A percentile compares a stretch with the other conserved stretches of the same genome.
Evolutionary conservation across 2,329 filamentous ascomycete genomes (phyloP).

Genomic region (Cercospora sesami): DNA sequence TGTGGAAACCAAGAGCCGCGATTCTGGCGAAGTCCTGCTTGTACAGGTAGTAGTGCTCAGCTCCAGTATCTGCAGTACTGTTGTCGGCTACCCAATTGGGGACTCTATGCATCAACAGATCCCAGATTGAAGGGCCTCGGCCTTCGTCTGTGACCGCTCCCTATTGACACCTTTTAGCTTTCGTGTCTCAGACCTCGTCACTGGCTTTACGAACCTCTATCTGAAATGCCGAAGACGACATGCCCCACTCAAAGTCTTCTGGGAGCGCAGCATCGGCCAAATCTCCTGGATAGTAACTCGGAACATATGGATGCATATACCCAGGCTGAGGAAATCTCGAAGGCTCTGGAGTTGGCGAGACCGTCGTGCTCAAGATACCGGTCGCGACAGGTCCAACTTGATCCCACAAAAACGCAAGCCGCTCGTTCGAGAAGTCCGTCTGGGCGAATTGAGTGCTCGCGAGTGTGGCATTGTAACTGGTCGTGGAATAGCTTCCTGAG

Average conservation of each 20-base stretch:
- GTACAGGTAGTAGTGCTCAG: slow-evolving; percentile 20
- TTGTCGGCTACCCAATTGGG: slow-evolving; percentile 41
- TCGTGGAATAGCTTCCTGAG: slow-evolving; percentile 26
- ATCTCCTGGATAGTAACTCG: slow-evolving; percentile 37
- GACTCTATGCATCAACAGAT: slow-evolving; percentile 31
- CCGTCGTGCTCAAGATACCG: slow-evolving; percentile 33
- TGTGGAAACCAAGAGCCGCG: slow-evolving; percentile 41
- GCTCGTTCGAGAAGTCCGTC: slow-evolving; percentile 50
- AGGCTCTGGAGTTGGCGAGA: slow-evolving; percentile 38
- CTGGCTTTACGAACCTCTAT: slow-evolving; percentile 30
- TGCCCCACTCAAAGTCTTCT: slow-evolving; percentile 36
- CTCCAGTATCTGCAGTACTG: slow-evolving; percentile 30
- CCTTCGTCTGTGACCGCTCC: slow-evolving; percentile 37
- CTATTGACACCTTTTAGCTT: slow-evolving; percentile 6
- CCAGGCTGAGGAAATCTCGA: slow-evolving; percentile 37
- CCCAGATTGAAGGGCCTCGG: slow-evolving; percentile 33
- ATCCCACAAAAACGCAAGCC: slow-evolving; percentile 43
- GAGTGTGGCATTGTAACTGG: slow-evolving; percentile 46
- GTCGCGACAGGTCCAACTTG: slow-evolving; percentile 33
- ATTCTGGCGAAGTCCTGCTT: slow-evolving; percentile 35
- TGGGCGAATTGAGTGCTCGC: slow-evolving; percentile 47
- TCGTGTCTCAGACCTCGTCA: neutral
- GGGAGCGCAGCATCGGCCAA: slow-evolving; percentile 41
- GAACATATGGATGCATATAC: slow-evolving; percentile 47
- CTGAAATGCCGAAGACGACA: slow-evolving; percentile 38